These are phyloP conservation scores for Pyrrhoderma noxium DNA, from an alignment of 1,284 basidiomycete genomes.

Conservation along the genomic window DNA sequence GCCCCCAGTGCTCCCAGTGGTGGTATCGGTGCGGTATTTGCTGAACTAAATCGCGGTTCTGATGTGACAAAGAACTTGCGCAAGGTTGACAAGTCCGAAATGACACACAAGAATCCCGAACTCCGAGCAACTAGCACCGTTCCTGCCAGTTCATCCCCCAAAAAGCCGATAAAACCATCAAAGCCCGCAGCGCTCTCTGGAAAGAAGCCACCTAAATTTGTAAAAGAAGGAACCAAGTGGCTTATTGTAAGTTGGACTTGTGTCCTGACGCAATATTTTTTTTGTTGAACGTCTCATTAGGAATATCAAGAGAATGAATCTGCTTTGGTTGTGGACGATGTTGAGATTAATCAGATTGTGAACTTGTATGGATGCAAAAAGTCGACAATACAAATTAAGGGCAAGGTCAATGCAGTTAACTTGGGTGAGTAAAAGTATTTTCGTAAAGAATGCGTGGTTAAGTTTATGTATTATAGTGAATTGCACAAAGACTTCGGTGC, in stretches of 20 bases:
- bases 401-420: constrained; percentile 94
- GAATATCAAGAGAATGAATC: constrained; percentile 90
- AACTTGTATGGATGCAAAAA: constrained; percentile 92
- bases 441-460: not conserved
- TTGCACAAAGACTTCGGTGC: constrained; percentile 83
- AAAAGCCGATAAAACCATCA: constrained; percentile 66
- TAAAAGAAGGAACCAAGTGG: constrained; percentile 93
- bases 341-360: constrained; percentile 78
- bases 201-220: constrained; percentile 92
- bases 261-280: constrained; percentile 1
- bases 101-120: constrained; percentile 98
- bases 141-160: constrained; percentile 41
- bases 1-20: constrained; percentile 34
- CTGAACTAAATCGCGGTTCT: constrained; percentile 85
- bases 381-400: constrained; percentile 80
- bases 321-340: constrained; percentile 69
- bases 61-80: constrained; percentile 85
- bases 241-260: constrained; percentile 57
- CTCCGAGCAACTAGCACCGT: constrained; percentile 65
- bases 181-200: constrained; percentile 76
- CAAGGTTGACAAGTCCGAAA: constrained; percentile 93
- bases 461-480: constrained; percentile 49
- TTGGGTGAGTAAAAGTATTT: constrained; percentile 50
- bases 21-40: constrained; percentile 86
- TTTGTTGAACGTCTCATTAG: constrained; percentile 33